A percentile compares a stretch with the other conserved stretches of the same genome.
Conservation (phyloP, 2,329 filamentous ascomycete species). For the Decorospora gaudefroyi region DNA sequence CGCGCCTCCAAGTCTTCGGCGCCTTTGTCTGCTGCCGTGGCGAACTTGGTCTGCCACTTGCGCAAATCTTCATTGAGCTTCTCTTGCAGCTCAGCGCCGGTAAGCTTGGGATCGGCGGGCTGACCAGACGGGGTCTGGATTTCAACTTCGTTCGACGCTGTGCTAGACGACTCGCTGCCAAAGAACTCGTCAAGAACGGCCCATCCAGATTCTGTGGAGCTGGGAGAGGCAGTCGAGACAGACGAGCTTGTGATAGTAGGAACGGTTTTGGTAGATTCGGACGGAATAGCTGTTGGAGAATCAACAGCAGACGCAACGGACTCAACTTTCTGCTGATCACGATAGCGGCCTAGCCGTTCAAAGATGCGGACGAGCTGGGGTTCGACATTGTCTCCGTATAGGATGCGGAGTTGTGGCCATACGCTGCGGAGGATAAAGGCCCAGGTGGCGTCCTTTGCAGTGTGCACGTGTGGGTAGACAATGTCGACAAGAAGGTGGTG, state of each 20-base stretch:
- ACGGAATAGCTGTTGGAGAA: constrained; percentile 24
- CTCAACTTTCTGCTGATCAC: constrained; percentile 65
- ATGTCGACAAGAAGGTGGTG: constrained; percentile 70
- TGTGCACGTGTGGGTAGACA: constrained; percentile 71
- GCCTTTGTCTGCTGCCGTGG: constrained; percentile 82
- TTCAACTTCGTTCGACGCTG: constrained; percentile 25
- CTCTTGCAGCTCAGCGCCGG: constrained; percentile 54
- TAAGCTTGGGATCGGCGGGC: constrained; percentile 33
- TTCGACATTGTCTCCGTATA: constrained; percentile 92
- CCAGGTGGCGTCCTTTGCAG: constrained; percentile 70
- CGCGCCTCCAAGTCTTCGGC: constrained; percentile 67
- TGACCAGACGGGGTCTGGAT: constrained; percentile 20
- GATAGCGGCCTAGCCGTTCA: constrained; percentile 80
- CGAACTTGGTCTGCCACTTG: constrained; percentile 87
- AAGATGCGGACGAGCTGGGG: constrained; percentile 92
- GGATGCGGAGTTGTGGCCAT: constrained; percentile 76
- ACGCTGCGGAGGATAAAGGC: constrained; percentile 75
- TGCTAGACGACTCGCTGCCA: constrained; percentile 31
- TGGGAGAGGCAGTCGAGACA: constrained; percentile 24
- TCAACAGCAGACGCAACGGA: constrained; percentile 62
- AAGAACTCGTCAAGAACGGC: constrained; percentile 39
- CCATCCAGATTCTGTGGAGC: constrained; percentile 34
- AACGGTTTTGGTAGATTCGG: constrained; percentile 23
- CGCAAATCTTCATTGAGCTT: constrained; percentile 76
- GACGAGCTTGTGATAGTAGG: constrained; percentile 31